Evolutionary conservation across 208 protist genomes (phyloP), one percentile per base, ranked within the genome.

Genomic region (Blastocrithidia nonstop): DNA sequence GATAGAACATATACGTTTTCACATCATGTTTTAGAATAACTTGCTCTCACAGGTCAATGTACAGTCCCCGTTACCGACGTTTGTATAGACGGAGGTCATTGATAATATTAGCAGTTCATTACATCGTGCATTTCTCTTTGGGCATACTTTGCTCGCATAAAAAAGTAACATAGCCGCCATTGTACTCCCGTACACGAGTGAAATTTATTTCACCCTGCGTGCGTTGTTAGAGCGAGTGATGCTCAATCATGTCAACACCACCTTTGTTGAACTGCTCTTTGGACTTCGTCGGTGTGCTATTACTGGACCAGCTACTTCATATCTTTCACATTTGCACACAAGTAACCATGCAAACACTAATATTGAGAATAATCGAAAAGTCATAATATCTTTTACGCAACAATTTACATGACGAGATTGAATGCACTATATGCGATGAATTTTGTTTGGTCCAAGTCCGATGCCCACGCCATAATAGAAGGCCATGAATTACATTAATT

Each of bases 211-310:
- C 4, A 45, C 53, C 17, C 8, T 70, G 11, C 39, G 55, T 16
- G 47, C 57, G n/a, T 43, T 77, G 32, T 17, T 85, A 27, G 71
- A 90, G 60, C 60, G 71, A 15, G 31, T 66, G 17, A 58, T 86
- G 7, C 54, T 90, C 6, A 56, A 64, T 29, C 55, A 77, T 45
- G 66, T 70, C 0, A 66, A 81, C 39, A 82, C 69, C 3, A 77
- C 72, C 9, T 82, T 86, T 50, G 55, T 66, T 1, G 80, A 90
- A 39, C 62, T 81, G 38, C 66, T 90, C 29, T 85, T 90, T 36
- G 75, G 70, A 6, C 60, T 90, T 16, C 53, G 59, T 3, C 64
- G 74, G 11, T 57, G 59, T 2, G 31, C 33, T 16, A 22, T 81
- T 1, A 43, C 52, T 29, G 54, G 54, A 3, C 54, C 60, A 13